These are phyloP conservation scores for Aciculoconidium aculeatum DNA, from an alignment of 805 yeast genomes.

Conservation along the genomic window DNA sequence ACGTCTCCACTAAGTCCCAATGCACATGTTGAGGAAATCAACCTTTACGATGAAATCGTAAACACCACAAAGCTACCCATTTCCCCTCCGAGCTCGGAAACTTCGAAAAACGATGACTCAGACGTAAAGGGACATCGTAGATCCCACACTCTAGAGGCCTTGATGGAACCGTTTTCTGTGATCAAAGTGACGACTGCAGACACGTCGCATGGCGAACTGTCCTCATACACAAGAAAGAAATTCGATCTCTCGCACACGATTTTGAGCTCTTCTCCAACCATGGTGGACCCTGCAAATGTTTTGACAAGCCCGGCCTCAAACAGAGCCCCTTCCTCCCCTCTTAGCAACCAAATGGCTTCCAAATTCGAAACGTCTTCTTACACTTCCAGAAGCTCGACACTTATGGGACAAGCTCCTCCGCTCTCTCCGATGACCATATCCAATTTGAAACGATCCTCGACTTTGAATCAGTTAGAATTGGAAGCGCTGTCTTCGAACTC, in stretches of 20 bases:
- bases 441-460: conserved; percentile 26
- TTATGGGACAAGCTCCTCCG: conserved; percentile 4
- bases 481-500: conserved; percentile 20
- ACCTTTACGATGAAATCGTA: conserved; percentile 6
- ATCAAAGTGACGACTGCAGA: conserved; percentile 5
- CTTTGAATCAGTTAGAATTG: conserved; percentile 25
- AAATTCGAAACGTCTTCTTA: conserved; percentile 10
- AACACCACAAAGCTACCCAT: conserved; percentile 5
- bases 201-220: conserved; percentile 1
- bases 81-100: conserved; percentile 4
- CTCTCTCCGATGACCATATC: conserved; percentile 8
- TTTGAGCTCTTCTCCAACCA: conserved; percentile 10
- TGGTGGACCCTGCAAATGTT: conserved; percentile 8
- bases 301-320: too few relatives aligned
- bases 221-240: conserved; percentile 7
- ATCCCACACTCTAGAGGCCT: conserved; percentile 11
- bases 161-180: conserved; percentile 13
- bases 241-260: conserved; percentile 16
- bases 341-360: conserved; percentile 16
- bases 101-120: too few relatives aligned
- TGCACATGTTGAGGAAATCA: conserved; percentile 7
- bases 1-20: neutral
- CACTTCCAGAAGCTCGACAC: conserved; percentile 12
- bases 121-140: conserved; percentile 8
- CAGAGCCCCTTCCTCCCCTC: conserved; percentile 13